Base-by-base conservation (phyloP, 1,139 yeast genomes). In the Taphrina pruni region DNA sequence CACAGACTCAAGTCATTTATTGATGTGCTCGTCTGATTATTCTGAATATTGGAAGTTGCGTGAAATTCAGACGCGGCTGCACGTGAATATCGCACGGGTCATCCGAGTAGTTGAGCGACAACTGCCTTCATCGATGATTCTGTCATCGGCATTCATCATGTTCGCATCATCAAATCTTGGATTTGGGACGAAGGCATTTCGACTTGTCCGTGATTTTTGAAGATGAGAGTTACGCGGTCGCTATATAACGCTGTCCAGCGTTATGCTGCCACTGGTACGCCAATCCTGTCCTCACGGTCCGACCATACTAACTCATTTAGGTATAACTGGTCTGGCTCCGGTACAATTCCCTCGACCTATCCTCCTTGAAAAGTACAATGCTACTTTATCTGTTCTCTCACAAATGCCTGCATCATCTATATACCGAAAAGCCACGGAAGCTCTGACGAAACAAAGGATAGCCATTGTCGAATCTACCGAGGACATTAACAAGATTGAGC, bases 301-400 rank as follows among this genome's bases (percentile, higher is more conserved):
- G 52, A 46, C 52, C 11, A 9, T 38, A 11, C 60, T 54, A 12
- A 26, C 17, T 9, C 32, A 32, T 3, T 96, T 6, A 50, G 97
- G 97, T 74, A 76, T 90, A 72, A 85, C 96, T 7, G 96, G 96
- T 0, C 78, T 90, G 72, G 83, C 81, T 77, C 89, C 88, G 76
- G 96, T 90, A 77, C 96, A 96, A 70, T 85, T 88, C 77, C 96
- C 97, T 70, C 86, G 91, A 78, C 94, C 95, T 1, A 90, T 93
- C 2, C 83, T 90, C 75, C 81, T 87, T 70, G 84, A 89, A 66
- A 82, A 90, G 62, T 90, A 90, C 80, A 85, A 85, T 73, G 86
- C 88, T 71, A 90, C 97, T 1, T 81, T 90, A 75, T 79, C 81
- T 57, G 82, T 85, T 62, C 81, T 90, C 74, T 80, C 83, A 61